These are phyloP conservation scores for Pseudonitzschia delicatissima DNA, from an alignment of 108 stramenopile genomes.

Conservation along the genomic window DNA sequence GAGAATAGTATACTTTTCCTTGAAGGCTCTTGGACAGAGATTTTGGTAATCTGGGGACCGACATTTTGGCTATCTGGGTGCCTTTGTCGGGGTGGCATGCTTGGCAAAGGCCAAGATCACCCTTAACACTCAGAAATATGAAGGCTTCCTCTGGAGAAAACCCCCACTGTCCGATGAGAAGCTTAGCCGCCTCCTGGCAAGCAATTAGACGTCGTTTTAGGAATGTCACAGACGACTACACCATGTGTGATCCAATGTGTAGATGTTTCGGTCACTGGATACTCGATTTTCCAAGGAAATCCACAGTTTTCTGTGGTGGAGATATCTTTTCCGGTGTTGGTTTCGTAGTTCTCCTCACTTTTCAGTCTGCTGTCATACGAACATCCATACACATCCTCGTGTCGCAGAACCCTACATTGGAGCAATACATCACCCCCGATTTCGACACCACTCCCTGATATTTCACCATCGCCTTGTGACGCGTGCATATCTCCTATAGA, in stretches of 20 bases:
- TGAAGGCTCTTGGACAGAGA: conserved; percentile 21
- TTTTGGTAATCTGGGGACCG: conserved; percentile 18
- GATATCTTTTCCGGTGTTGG: not conserved
- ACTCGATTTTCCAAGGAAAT: conserved; percentile 4
- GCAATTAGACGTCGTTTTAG: conserved; percentile 18
- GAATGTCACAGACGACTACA: conserved; percentile 26
- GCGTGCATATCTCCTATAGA: conserved; percentile 80
- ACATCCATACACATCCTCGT: conserved; percentile 11
- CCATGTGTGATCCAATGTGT: conserved; percentile 32
- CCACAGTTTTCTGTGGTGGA: no score
- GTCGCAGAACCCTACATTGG: conserved; percentile 14
- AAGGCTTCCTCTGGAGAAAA: conserved; percentile 25
- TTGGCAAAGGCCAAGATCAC: conserved; percentile 24
- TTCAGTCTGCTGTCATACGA: no score
- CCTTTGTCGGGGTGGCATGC: conserved; percentile 22
- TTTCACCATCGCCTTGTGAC: conserved; percentile 71
- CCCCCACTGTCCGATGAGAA: conserved; percentile 30
- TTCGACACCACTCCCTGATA: conserved; percentile 45
- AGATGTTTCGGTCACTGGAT: conserved; percentile 30
- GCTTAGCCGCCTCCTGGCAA: conserved; percentile 23
- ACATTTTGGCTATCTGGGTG: conserved; percentile 27
- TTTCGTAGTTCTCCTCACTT: not conserved
- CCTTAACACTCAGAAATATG: conserved; percentile 25
- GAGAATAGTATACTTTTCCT: not conserved
- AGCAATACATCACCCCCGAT: conserved; percentile 18